A percentile compares a stretch with the other conserved stretches of the same genome.
Conservation (phyloP, 371 early-diverging fungal species). For the Fennellomyces sp. region DNA sequence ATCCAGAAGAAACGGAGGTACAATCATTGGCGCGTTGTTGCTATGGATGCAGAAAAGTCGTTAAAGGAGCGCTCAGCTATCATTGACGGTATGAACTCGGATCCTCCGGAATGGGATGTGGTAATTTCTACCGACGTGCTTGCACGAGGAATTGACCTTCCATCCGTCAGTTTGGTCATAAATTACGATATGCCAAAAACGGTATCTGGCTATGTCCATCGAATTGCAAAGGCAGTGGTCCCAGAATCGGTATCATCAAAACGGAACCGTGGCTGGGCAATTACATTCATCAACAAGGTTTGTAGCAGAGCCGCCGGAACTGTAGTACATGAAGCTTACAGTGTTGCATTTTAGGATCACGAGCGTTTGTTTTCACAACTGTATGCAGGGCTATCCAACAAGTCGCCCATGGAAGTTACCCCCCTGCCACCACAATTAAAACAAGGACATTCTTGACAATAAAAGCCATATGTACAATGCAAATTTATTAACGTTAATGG, state of each 20-base stretch:
- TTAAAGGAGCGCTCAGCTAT: conserved; percentile 47
- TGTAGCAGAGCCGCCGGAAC: too few relatives aligned
- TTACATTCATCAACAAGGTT: conserved; percentile 65
- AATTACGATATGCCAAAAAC: conserved; percentile 67
- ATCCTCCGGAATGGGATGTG: conserved; percentile 40
- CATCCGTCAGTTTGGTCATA: conserved; percentile 52
- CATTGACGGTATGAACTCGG: conserved; percentile 37
- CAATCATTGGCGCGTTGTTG: conserved; percentile 33
- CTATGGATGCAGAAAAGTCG: conserved; percentile 53
- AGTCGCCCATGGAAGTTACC: conserved; percentile 50
- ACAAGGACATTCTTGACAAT: conserved; percentile 2
- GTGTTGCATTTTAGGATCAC: conserved; percentile 37
- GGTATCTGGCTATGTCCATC: conserved; percentile 62
- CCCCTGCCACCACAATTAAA: conserved; percentile 58
- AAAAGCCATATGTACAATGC: too few relatives aligned
- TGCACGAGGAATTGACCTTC: conserved; percentile 58
- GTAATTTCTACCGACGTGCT: conserved; percentile 60
- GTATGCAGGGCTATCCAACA: conserved; percentile 45
- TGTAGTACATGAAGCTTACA: background rate
- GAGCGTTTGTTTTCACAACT: conserved; percentile 49
- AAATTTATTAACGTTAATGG: too few relatives aligned
- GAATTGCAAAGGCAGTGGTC: conserved; percentile 56
- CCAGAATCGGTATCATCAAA: conserved; percentile 26
- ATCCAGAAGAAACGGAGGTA: conserved; percentile 39
- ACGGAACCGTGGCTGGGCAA: conserved; percentile 46